phyloP scores from a whole-genome alignment of 2,329 filamentous ascomycete genomes.

The Claviceps africana region DNA sequence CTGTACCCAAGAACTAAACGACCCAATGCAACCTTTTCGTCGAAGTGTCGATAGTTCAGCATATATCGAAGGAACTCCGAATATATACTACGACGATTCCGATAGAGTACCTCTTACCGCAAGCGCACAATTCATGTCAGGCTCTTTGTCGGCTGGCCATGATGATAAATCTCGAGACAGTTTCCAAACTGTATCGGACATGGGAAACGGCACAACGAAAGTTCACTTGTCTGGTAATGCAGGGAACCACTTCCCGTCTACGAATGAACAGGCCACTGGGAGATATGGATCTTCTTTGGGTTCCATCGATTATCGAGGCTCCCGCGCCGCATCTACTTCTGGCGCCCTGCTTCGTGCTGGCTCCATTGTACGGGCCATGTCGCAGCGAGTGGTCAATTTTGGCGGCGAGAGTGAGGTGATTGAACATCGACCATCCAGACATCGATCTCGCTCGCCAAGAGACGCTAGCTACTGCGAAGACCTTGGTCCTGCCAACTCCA shows the following conservation, averaged over 20 bases:
- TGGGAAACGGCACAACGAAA: constrained; percentile 41
- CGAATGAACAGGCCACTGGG: constrained; percentile 25
- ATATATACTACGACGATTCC: constrained; percentile 34
- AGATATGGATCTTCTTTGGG: constrained; percentile 43
- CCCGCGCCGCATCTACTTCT: constrained; percentile 48
- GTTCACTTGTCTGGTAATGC: constrained; percentile 39
- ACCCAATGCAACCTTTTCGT: constrained; percentile 15
- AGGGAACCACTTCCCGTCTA: constrained; percentile 43
- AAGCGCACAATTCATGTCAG: constrained; percentile 40
- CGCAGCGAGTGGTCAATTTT: constrained; percentile 92
- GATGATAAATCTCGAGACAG: constrained; percentile 35
- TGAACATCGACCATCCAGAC: constrained; percentile 53
- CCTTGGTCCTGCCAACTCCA: constrained; percentile 16
- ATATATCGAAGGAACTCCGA: constrained; percentile 20
- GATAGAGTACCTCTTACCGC: constrained; percentile 44
- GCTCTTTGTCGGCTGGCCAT: constrained; percentile 28
- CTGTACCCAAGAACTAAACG: constrained; percentile 11
- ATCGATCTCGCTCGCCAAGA: constrained; percentile 44
- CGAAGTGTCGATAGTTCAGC: constrained; percentile 17
- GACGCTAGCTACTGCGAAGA: constrained; percentile 21
- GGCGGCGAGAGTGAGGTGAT: constrained; percentile 81
- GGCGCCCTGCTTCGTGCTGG: constrained; percentile 55
- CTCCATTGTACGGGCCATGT: constrained; percentile 74
- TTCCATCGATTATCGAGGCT: constrained; percentile 38
- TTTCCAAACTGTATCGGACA: constrained; percentile 41